A percentile compares a stretch with the other conserved stretches of the same genome.
phyloP scores from a whole-genome alignment of 768 basidiomycete genomes.

The Lactarius indigo region DNA sequence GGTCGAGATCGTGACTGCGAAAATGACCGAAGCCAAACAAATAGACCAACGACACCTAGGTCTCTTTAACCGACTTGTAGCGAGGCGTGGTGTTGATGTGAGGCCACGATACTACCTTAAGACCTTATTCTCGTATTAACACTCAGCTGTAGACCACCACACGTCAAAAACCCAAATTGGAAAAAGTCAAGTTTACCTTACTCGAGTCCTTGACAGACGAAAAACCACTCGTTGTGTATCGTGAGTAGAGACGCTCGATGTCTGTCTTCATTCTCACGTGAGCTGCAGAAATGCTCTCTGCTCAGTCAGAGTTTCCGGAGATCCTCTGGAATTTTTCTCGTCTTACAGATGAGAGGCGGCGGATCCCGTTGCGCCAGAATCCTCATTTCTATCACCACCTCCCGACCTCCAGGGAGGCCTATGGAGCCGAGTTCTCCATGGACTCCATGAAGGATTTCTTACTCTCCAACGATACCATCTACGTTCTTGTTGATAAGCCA shows the following conservation, averaged over 20 bases:
- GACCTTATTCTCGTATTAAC: not conserved
- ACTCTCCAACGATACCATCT: not conserved
- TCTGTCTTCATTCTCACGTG: not conserved
- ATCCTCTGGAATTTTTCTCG: slow-evolving; percentile 11
- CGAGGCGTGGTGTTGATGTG: not conserved
- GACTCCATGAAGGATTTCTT: not conserved
- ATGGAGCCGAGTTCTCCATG: not conserved
- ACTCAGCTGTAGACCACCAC: not conserved
- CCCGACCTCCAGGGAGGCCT: not conserved
- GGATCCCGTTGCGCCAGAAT: not conserved
- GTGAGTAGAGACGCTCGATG: not conserved
- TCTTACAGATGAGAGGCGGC: not conserved
- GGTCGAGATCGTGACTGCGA: not conserved
- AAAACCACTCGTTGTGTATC: slow-evolving; percentile 1
- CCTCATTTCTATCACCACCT: slow-evolving; percentile 3
- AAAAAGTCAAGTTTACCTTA: not conserved
- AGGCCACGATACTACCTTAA: not conserved
- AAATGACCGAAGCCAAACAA: slow-evolving; percentile 1
- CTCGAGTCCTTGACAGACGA: not conserved
- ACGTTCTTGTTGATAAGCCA: slow-evolving; percentile 4
- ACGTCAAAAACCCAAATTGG: not conserved
- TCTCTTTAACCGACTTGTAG: slow-evolving; percentile 3
- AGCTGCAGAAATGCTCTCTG: not conserved
- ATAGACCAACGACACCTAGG: not conserved
- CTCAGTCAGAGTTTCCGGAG: not conserved